Evolutionary conservation across 768 basidiomycete species (phyloP).

Genomic region (Rubroboletus pulcherrimus): DNA sequence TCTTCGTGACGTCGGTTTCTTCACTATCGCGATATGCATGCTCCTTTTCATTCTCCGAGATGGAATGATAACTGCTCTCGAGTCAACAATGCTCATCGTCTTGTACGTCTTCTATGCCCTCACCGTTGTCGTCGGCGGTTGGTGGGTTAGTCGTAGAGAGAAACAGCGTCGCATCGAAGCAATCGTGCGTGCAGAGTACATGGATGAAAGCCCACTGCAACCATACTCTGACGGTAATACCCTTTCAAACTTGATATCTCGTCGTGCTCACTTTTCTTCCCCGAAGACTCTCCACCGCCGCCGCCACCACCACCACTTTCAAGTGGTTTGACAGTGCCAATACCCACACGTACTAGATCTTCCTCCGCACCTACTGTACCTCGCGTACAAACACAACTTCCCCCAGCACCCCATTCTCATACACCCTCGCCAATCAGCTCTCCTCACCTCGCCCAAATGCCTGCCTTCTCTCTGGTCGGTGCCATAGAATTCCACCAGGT

Average conservation of each 20-base stretch:
- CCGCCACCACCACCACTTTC: neutral
- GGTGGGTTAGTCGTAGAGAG: slow-evolving; percentile 65
- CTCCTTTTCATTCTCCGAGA: slow-evolving; percentile 78
- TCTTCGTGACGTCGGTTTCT: slow-evolving; percentile 92
- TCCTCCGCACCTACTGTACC: slow-evolving; percentile 35
- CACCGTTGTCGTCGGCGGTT: slow-evolving; percentile 71
- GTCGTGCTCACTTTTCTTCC: slow-evolving; percentile 3
- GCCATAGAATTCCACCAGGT: slow-evolving; percentile 96
- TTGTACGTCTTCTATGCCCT: slow-evolving; percentile 77
- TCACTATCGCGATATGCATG: slow-evolving; percentile 75
- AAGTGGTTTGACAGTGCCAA: slow-evolving; percentile 20
- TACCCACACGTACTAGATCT: slow-evolving; percentile 37
- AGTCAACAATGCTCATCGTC: slow-evolving; percentile 65
- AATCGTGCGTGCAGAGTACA: slow-evolving; percentile 56
- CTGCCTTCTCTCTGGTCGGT: slow-evolving; percentile 87
- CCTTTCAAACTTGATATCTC: slow-evolving; percentile 11
- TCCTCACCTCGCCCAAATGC: slow-evolving; percentile 50
- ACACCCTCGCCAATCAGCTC: slow-evolving; percentile 48
- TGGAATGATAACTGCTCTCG: slow-evolving; percentile 61
- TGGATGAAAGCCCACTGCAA: slow-evolving; percentile 40
- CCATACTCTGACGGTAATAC: slow-evolving; percentile 66
- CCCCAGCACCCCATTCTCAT: slow-evolving; percentile 38
- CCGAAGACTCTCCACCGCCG: slow-evolving; percentile 9
- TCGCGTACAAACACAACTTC: slow-evolving; percentile 39
- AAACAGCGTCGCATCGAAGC: slow-evolving; percentile 44